Percentiles rank a stretch among this genome's conserved stretches.
These are phyloP conservation scores for Backusella mclennaniae DNA, from an alignment of 192 early-diverging fungal species.

Conservation along the genomic window DNA sequence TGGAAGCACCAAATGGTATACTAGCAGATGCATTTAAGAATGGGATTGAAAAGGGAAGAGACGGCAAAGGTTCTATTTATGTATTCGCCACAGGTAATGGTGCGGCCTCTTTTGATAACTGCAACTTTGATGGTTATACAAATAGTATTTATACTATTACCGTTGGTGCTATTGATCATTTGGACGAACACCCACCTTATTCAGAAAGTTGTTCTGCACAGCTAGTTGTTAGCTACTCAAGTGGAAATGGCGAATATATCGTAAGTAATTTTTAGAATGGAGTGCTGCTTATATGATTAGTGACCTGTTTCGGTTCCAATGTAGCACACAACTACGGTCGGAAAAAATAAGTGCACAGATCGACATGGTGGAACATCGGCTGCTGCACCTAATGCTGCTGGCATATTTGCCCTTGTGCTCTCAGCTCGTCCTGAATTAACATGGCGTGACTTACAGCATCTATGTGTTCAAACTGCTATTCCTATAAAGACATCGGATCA, in stretches of 20 bases:
- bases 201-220: slow-evolving; percentile 89
- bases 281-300: background rate
- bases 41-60: slow-evolving; percentile 70
- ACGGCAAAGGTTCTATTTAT: slow-evolving; percentile 79
- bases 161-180: slow-evolving; percentile 84
- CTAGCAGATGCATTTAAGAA: slow-evolving; percentile 75
- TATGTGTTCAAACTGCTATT: slow-evolving; percentile 73
- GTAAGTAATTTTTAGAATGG: slow-evolving; percentile 45
- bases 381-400: slow-evolving; percentile 87
- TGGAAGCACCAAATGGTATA: slow-evolving; percentile 72
- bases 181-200: slow-evolving; percentile 76
- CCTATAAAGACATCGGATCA: slow-evolving; percentile 64
- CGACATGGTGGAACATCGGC: slow-evolving; percentile 89
- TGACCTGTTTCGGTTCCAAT: background rate
- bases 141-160: slow-evolving; percentile 96
- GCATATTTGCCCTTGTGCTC: slow-evolving; percentile 81
- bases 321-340: slow-evolving; percentile 74
- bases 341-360: slow-evolving; percentile 65
- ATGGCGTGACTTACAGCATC: slow-evolving; percentile 89
- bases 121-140: slow-evolving; percentile 96
- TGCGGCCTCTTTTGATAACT: slow-evolving; percentile 75
- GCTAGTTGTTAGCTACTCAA: slow-evolving; percentile 85
- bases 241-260: slow-evolving; percentile 71
- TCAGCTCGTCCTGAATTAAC: slow-evolving; percentile 76
- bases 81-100: slow-evolving; percentile 97